Conservation (phyloP, 331 rosid species). For the Ulmus americana region DNA sequence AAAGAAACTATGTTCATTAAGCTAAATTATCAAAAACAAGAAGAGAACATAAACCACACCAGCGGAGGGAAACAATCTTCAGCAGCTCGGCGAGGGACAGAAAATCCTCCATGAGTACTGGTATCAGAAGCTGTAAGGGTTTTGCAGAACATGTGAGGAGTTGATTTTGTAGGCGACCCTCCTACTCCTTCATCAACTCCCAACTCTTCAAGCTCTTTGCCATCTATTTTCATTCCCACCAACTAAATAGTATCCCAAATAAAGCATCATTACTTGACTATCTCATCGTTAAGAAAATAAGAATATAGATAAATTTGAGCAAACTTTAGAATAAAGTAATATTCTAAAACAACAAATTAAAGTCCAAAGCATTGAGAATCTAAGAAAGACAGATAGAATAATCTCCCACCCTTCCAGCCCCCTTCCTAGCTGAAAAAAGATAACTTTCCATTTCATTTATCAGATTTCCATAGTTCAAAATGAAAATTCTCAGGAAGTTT, state of each 20-base stretch:
- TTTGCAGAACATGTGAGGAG: conserved; percentile 97
- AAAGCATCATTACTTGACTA: too few relatives aligned
- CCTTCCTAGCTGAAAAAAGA: not conserved
- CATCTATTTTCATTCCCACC: conserved; percentile 46
- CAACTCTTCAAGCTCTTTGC: conserved; percentile 59
- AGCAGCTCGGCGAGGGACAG: conserved; percentile 97
- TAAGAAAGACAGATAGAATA: conserved; percentile 19
- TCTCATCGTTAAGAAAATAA: not conserved
- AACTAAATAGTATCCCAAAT: conserved; percentile 37
- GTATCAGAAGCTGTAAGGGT: conserved; percentile 97
- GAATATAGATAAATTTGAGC: not conserved
- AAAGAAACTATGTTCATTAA: not conserved
- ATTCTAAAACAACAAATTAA: conserved; percentile 23
- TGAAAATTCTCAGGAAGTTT: conserved; percentile 1
- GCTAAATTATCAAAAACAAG: conserved; percentile 7
- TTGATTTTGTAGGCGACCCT: conserved; percentile 64
- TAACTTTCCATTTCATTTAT: conserved; percentile 1
- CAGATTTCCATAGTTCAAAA: conserved; percentile 15
- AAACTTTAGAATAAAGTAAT: conserved; percentile 4
- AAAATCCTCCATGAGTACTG: conserved; percentile 95
- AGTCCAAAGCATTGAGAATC: conserved; percentile 22
- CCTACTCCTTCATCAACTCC: conserved; percentile 62
- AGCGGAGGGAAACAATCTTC: conserved; percentile 96
- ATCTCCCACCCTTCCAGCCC: conserved; percentile 5
- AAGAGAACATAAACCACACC: conserved; percentile 36